A percentile compares a stretch with the other conserved stretches of the same genome.
Conservation (phyloP, 2,329 filamentous ascomycete species). For the Verruconis gallopava region DNA sequence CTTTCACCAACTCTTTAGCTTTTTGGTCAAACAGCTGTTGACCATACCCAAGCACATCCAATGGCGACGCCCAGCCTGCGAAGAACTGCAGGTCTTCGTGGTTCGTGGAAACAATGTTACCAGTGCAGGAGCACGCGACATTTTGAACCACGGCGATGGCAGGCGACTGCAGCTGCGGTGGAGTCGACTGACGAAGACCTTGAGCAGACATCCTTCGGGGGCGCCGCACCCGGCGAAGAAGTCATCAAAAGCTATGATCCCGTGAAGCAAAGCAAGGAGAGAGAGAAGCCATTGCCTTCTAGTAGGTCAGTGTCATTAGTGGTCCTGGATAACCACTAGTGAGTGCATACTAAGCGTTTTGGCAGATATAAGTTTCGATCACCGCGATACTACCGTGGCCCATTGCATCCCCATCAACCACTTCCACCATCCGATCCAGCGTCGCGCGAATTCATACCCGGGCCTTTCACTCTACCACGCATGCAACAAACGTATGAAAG, state of each 20-base stretch:
- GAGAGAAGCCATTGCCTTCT: conserved; percentile 33
- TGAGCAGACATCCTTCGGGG: conserved; percentile 34
- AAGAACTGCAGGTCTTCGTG: background rate
- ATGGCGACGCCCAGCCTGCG: background rate
- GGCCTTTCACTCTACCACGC: conserved; percentile 78
- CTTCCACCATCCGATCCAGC: conserved; percentile 75
- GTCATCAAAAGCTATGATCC: conserved; percentile 36
- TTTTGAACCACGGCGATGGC: background rate
- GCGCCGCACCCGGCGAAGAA: conserved; percentile 26
- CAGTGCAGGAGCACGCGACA: background rate
- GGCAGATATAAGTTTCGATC: conserved; percentile 84
- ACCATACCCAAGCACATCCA: background rate
- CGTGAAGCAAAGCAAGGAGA: conserved; percentile 29
- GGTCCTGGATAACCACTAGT: background rate
- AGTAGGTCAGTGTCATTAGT: conserved; percentile 35
- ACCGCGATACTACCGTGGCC: conserved; percentile 88
- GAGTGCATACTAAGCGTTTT: background rate
- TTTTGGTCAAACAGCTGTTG: background rate
- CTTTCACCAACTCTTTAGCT: no score
- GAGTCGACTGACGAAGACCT: conserved; percentile 27
- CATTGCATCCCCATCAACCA: conserved; percentile 83
- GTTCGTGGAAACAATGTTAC: background rate
- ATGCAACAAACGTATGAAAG: conserved; percentile 81
- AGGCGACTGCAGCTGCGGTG: background rate
- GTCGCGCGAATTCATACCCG: conserved; percentile 78